Conservation (phyloP, 2,329 filamentous ascomycete genomes). For the Sclerotinia trifoliorum region DNA sequence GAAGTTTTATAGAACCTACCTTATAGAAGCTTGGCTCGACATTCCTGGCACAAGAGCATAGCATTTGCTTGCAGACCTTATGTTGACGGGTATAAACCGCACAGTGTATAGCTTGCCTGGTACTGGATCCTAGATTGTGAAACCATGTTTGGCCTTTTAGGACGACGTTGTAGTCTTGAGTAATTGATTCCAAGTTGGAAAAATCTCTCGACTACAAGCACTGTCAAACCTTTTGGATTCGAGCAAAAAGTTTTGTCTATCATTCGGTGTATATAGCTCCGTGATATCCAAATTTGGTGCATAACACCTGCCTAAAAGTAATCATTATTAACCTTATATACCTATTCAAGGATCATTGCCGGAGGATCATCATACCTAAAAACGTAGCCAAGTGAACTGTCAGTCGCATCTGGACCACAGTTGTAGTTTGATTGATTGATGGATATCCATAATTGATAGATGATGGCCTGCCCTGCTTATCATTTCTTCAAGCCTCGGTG, state of each 20-base stretch:
- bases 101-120: conserved; percentile 45
- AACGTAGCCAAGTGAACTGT: conserved; percentile 48
- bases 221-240: conserved; percentile 40
- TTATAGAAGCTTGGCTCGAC: not conserved
- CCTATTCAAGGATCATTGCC: not conserved
- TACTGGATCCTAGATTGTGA: conserved; percentile 43
- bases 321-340: conserved; percentile 1
- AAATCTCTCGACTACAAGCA: conserved; percentile 42
- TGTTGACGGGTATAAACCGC: conserved; percentile 48
- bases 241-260: conserved; percentile 44
- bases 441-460: not conserved
- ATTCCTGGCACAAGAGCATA: conserved; percentile 40
- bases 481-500: not conserved
- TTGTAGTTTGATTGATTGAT: not conserved
- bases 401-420: conserved; percentile 45
- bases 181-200: conserved; percentile 26
- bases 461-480: not conserved
- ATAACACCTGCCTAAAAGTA: conserved; percentile 31
- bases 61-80: conserved; percentile 44
- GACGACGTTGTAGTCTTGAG: conserved; percentile 41
- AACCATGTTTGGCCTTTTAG: conserved; percentile 50
- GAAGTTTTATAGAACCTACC: not conserved
- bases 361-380: conserved; percentile 37
- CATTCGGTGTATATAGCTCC: conserved; percentile 33
- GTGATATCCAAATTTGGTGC: conserved; percentile 41